phyloP scores from a whole-genome alignment of 139 green algal species.

The Ettlia oleoabundans region DNA sequence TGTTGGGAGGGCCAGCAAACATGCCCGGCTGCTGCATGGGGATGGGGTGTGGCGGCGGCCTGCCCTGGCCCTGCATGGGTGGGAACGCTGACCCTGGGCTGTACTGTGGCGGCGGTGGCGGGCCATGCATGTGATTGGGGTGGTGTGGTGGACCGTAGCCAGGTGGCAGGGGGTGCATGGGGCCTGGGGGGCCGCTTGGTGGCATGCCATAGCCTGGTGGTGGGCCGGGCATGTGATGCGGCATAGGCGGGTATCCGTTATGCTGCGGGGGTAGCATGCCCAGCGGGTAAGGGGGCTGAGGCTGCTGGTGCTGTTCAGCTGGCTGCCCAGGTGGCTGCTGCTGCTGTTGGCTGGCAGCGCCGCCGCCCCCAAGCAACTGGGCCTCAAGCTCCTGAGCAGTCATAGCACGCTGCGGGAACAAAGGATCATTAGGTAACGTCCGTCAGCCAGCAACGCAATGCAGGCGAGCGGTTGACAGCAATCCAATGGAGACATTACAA shows the following conservation, averaged over 20 bases:
- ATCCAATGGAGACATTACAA: too few relatives aligned
- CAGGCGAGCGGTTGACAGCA: too few relatives aligned
- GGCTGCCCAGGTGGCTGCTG: background rate
- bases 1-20: slow-evolving; percentile 4
- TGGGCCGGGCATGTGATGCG: background rate
- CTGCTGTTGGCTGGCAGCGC: slow-evolving; percentile 1
- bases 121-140: background rate
- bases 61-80: background rate
- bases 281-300: background rate
- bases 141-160: background rate
- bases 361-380: slow-evolving; percentile 42
- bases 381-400: slow-evolving; percentile 57
- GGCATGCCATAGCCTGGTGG: slow-evolving; percentile 9
- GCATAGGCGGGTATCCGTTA: background rate
- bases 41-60: slow-evolving; percentile 25
- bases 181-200: background rate
- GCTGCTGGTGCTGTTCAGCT: background rate
- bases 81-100: slow-evolving; percentile 22
- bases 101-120: background rate
- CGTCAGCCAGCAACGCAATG: too few relatives aligned
- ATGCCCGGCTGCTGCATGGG: slow-evolving; percentile 30
- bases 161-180: background rate
- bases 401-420: slow-evolving; percentile 29
- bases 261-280: background rate
- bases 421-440: background rate